Base-by-base conservation (phyloP, 148 eudicot species). In the Agrostemma githago region DNA sequence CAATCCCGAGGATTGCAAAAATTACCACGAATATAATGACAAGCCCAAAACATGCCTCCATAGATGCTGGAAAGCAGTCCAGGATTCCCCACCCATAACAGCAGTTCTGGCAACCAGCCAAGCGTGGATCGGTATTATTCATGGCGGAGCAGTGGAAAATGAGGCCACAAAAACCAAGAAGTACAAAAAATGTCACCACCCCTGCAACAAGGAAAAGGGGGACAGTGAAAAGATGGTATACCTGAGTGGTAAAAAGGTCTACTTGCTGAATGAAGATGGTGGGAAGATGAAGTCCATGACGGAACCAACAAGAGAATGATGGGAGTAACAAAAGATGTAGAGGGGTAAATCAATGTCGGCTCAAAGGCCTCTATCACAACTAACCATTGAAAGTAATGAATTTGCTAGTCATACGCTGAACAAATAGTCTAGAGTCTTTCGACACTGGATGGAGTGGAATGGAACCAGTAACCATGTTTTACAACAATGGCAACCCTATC, bases 61-160 rank as follows among this genome's bases (percentile, higher is more conserved):
- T 79, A 11, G 97, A 90, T 75, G 90, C 97, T 51, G 96, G 93
- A 66, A 90, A 92, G 76, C 93, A 87, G 75, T 88, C 97, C 89
- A 90, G 79, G 72, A 90, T 84, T 16, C 96, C 96, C 89, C 97
- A 90, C 44, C 97, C 97, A 73, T 86, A 90, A 78, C 93, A 90
- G 83, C 97, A 92, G 78, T 88, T 87, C 65, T 92, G 96, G 83
- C 96, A 92, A 70, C 97, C 93, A 79, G 90, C 93, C 86, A 86
- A 76, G 38, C 86, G 86, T 5, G 93, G 97, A 72, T 92, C 91
- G 68, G 73, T 87, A 51, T 79, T 78, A 75, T 87, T 86, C 5
- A 87, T 71, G 66, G 92, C 72, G 44, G 90, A 83, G 85, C 96
- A 92, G 70, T 92, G 97, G 72, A 92, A 77, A 73, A 89, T 81